Evolutionary conservation across 805 yeast genomes (phyloP), one percentile per base, ranked within the genome.

Genomic region (Metahyphopichia silvanorum): DNA sequence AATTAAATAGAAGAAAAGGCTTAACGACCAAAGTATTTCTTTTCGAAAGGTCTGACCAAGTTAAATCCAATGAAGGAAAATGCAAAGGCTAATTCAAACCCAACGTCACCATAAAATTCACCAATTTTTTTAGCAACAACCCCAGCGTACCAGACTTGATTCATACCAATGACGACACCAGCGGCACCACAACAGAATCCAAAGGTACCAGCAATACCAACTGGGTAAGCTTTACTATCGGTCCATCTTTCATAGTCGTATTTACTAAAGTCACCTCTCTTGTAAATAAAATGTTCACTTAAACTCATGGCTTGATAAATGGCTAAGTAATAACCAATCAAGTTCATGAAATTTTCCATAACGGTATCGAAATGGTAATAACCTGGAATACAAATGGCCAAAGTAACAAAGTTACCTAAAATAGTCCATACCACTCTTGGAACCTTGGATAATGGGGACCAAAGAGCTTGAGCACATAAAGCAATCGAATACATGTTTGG

Each of bases 401-500:
- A 72, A 21, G 91, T 77, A 29, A 77, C 74, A 42, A 74, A 78
- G 61, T 86, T 83, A 51, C 89, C 95, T 34, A 68, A 55, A 29
- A 84, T 46, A 25, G 95, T 81, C 96, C 96, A 88, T 31, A 79
- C 45, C 32, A 82, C 73, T 71, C 96, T 78, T 52, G 96, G 97
- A 38, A 89, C 67, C 51, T 69, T 75, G 26, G 78, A 69, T 52
- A 88, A 75, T 42, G 76, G 77, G 35, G 83, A 76, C 84, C 91
- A 84, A 49, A 84, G 65, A 27, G 93, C 78, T 66, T 89, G 97
- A 21, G 88, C 87, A 44, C 88, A 80, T 53, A 89, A 71, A 25
- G 87, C 89, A 49, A 87, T 76, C 16, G 97, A 86, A 70, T 89
- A 89, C 83, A 87, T 80, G 69, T 87, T 88, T 60, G 96, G 96